Evolutionary conservation across 129 eudicot species (phyloP).

Genomic region (Arctium minus): DNA sequence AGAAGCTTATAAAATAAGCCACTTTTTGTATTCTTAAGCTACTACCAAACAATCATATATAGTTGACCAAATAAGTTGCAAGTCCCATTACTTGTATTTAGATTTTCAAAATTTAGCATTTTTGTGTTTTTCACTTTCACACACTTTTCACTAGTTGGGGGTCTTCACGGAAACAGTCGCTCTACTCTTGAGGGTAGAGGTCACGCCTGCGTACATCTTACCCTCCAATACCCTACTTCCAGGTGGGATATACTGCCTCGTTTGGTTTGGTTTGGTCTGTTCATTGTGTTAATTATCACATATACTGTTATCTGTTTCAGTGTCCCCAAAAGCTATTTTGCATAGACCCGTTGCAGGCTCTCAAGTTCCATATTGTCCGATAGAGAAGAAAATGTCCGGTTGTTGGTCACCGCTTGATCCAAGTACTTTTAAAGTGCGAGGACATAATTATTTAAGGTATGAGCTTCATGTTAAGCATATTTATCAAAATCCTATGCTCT

Average conservation of each 20-base stretch:
- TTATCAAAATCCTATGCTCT: not conserved
- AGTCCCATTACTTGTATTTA: not conserved
- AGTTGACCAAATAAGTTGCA: not conserved
- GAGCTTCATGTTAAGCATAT: not conserved
- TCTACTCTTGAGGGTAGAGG: no score
- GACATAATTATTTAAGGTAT: constrained; percentile 65
- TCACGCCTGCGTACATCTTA: not conserved
- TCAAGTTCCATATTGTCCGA: constrained; percentile 71
- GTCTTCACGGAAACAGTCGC: no score
- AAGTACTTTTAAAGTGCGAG: constrained; percentile 76
- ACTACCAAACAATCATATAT: not conserved
- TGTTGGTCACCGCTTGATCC: constrained; percentile 84
- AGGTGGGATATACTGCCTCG: not conserved
- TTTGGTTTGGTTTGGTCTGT: no score
- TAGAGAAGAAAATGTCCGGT: constrained; percentile 71
- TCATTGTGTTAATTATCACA: not conserved
- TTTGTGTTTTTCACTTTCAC: no score
- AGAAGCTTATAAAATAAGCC: not conserved
- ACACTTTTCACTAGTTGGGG: no score
- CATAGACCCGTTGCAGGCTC: constrained; percentile 93
- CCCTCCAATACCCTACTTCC: not conserved
- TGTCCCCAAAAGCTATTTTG: constrained; percentile 62
- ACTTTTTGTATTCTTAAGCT: not conserved
- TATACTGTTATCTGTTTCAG: constrained; percentile 35
- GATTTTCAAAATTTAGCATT: no score